Percentiles rank a stretch among this genome's conserved stretches.
phyloP scores from a whole-genome alignment of 176 grass and related monocot species.

The Avena eriantha region DNA sequence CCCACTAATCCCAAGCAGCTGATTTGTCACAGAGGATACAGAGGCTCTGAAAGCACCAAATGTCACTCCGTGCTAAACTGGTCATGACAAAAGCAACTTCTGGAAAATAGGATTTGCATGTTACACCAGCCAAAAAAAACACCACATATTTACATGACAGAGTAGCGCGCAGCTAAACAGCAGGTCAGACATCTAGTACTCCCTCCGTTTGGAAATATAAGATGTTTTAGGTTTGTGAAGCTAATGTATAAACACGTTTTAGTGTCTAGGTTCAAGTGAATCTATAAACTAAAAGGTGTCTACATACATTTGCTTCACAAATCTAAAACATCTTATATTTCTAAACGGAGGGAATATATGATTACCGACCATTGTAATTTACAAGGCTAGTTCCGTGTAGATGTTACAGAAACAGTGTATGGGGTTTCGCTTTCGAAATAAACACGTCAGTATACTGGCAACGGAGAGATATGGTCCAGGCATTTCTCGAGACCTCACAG shows the following conservation, averaged over 20 bases:
- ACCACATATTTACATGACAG: background rate
- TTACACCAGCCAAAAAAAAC: background rate
- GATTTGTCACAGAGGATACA: background rate
- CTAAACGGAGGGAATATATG: too few relatives aligned
- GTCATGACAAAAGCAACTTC: background rate
- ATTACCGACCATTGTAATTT: background rate
- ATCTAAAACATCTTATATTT: too few relatives aligned
- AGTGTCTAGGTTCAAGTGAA: too few relatives aligned
- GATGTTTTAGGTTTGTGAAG: too few relatives aligned
- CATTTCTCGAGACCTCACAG: background rate
- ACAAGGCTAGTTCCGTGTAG: background rate
- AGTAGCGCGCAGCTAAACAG: background rate
- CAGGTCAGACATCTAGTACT: background rate
- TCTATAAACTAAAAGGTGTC: too few relatives aligned
- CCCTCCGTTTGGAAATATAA: too few relatives aligned
- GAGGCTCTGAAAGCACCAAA: background rate
- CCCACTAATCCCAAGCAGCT: background rate
- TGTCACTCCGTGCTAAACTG: too few relatives aligned
- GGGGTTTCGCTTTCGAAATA: slow-evolving; percentile 20
- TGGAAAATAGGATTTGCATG: background rate
- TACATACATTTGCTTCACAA: too few relatives aligned
- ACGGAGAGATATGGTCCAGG: background rate
- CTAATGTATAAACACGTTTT: too few relatives aligned
- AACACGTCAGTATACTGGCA: slow-evolving; percentile 40
- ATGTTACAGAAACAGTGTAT: slow-evolving; percentile 11